Percentiles rank a stretch among this genome's conserved stretches.
Evolutionary conservation across 768 basidiomycete genomes (phyloP).

Genomic region (Pleurotus tuoliensis): DNA sequence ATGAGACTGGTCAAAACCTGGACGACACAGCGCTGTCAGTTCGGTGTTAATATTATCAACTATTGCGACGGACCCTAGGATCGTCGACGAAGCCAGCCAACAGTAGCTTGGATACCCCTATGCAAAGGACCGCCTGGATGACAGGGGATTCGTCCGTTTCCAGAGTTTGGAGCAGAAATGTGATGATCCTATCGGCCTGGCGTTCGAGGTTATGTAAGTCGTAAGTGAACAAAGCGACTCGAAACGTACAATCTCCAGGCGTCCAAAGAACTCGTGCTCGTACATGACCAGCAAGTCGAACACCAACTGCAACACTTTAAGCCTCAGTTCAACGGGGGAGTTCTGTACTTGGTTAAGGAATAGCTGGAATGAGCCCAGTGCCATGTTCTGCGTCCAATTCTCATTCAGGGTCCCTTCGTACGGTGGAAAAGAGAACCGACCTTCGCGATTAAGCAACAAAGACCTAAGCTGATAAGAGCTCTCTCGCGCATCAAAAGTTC

Average conservation of each 20-base stretch:
- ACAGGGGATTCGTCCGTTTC: constrained; percentile 68
- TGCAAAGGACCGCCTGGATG: constrained; percentile 73
- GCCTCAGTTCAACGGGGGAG: constrained; percentile 71
- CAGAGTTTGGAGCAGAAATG: constrained; percentile 44
- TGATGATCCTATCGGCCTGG: constrained; percentile 38
- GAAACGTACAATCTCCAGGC: constrained; percentile 31
- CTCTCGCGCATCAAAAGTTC: constrained; percentile 78
- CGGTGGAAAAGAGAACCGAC: constrained; percentile 24
- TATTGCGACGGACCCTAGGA: constrained; percentile 48
- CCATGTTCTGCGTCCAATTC: constrained; percentile 45
- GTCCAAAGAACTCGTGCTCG: constrained; percentile 70
- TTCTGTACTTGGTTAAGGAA: constrained; percentile 80
- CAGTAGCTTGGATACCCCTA: constrained; percentile 87
- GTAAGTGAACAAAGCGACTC: neutral
- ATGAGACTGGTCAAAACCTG: constrained; percentile 34
- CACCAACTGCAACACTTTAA: constrained; percentile 78
- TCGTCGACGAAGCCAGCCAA: constrained; percentile 82
- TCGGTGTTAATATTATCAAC: neutral
- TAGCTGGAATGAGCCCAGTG: constrained; percentile 68
- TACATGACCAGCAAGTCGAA: constrained; percentile 92
- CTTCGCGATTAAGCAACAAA: constrained; percentile 84
- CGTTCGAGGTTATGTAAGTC: neutral
- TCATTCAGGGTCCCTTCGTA: neutral
- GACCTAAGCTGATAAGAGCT: constrained; percentile 73
- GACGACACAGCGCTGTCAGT: neutral